A percentile compares a stretch with the other conserved stretches of the same genome.
Evolutionary conservation across 768 basidiomycete species (phyloP).

Genomic region (Suillus subalutaceus): DNA sequence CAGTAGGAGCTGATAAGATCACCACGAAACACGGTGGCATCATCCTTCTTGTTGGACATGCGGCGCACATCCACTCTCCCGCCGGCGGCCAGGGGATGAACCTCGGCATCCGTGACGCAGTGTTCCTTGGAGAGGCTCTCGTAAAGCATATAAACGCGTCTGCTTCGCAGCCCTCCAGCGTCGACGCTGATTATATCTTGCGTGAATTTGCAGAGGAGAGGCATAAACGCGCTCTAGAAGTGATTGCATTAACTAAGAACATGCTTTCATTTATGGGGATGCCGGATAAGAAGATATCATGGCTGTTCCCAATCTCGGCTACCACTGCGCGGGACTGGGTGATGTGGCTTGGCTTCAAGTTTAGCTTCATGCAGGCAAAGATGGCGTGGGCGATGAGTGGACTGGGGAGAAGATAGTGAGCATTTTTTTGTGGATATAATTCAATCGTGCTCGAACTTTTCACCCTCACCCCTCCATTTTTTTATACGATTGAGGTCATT

Average conservation of each 20-base stretch:
- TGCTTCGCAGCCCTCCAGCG: slow-evolving; percentile 12
- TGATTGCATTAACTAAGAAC: slow-evolving; percentile 42
- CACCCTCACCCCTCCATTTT: neutral
- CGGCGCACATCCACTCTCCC: slow-evolving; percentile 56
- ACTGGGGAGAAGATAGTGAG: slow-evolving; percentile 5
- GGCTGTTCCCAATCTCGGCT: slow-evolving; percentile 10
- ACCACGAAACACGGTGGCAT: slow-evolving; percentile 17
- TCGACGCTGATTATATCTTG: slow-evolving; percentile 23
- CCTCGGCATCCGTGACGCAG: slow-evolving; percentile 53
- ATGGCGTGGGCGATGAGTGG: slow-evolving; percentile 10
- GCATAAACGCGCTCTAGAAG: slow-evolving; percentile 37
- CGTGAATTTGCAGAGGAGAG: slow-evolving; percentile 33
- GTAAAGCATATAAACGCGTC: slow-evolving; percentile 30
- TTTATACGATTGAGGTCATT: neutral
- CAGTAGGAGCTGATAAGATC: neutral
- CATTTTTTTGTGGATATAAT: neutral
- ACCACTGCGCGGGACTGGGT: slow-evolving; percentile 8
- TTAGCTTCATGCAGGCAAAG: slow-evolving; percentile 3
- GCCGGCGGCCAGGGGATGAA: slow-evolving; percentile 57
- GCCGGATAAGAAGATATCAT: neutral
- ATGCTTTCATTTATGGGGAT: slow-evolving; percentile 23
- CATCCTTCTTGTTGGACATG: slow-evolving; percentile 43
- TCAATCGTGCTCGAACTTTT: neutral
- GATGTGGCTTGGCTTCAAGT: slow-evolving; percentile 8
- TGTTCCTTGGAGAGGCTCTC: slow-evolving; percentile 42